These are phyloP conservation scores for Chlamydomonas eustigma DNA, from an alignment of 139 green algal genomes.

Conservation along the genomic window DNA sequence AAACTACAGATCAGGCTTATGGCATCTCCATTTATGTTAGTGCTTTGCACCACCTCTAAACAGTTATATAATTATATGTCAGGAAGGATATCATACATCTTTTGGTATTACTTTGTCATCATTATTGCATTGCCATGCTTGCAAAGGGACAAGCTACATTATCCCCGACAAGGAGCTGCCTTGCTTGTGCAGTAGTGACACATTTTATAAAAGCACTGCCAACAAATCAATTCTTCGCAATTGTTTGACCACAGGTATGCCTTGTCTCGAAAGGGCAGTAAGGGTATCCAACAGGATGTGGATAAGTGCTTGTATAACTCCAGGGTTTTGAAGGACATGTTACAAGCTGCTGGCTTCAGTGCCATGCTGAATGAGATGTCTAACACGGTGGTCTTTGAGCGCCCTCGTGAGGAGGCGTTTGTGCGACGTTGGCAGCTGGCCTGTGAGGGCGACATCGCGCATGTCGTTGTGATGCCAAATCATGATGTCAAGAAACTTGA, in stretches of 20 bases:
- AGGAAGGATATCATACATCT: too few relatives aligned
- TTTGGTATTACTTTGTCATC: too few relatives aligned
- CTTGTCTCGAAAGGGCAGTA: constrained; percentile 69
- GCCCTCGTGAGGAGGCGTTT: constrained; percentile 60
- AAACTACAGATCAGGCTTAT: too few relatives aligned
- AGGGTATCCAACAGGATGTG: constrained; percentile 73
- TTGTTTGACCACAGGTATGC: constrained; percentile 47
- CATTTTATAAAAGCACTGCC: too few relatives aligned
- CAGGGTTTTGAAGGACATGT: constrained; percentile 64
- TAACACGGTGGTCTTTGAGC: constrained; percentile 77
- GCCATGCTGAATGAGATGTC: constrained; percentile 77
- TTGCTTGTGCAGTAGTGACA: too few relatives aligned
- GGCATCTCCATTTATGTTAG: too few relatives aligned
- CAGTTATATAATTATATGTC: too few relatives aligned
- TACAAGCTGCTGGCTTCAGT: constrained; percentile 54
- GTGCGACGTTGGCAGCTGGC: constrained; percentile 81
- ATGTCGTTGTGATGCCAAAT: constrained; percentile 89
- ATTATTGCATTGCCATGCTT: too few relatives aligned
- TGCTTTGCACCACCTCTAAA: too few relatives aligned
- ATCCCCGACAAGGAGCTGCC: too few relatives aligned
- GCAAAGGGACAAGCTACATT: too few relatives aligned
- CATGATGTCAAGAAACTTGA: constrained; percentile 73
- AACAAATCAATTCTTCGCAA: too few relatives aligned
- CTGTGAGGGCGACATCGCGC: constrained; percentile 79
- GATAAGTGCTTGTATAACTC: constrained; percentile 76